These are phyloP conservation scores for Zhuliangozyma parablackwelliae DNA, from an alignment of 1,139 yeast genomes.

Conservation along the genomic window DNA sequence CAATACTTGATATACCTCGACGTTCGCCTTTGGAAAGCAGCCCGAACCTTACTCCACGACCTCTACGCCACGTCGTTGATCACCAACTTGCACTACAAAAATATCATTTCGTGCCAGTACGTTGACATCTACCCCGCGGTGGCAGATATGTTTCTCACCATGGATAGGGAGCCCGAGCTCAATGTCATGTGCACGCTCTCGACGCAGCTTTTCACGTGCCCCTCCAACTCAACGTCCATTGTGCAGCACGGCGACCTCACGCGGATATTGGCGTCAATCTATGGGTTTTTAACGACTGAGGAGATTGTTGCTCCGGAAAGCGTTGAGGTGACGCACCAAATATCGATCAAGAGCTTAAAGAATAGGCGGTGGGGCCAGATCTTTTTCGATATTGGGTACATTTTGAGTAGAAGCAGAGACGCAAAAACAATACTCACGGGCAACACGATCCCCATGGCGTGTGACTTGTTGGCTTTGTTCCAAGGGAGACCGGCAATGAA, in stretches of 20 bases:
- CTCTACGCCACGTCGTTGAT: constrained; percentile 68
- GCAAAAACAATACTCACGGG: constrained; percentile 33
- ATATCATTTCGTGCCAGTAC: constrained; percentile 68
- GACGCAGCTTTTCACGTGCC: constrained; percentile 84
- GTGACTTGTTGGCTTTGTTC: constrained; percentile 64
- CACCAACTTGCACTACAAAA: constrained; percentile 57
- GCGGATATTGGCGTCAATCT: constrained; percentile 62
- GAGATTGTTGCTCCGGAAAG: constrained; percentile 47
- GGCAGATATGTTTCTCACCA: constrained; percentile 66
- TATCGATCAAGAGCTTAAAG: constrained; percentile 50
- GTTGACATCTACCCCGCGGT: constrained; percentile 77
- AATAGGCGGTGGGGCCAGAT: constrained; percentile 83
- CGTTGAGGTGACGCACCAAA: constrained; percentile 37
- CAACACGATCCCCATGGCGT: constrained; percentile 45
- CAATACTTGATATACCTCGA: constrained; percentile 73
- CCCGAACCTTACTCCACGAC: constrained; percentile 60
- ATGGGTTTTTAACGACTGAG: constrained; percentile 59
- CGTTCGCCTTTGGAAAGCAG: constrained; percentile 66
- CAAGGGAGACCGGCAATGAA: constrained; percentile 77
- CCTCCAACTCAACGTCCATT: constrained; percentile 68
- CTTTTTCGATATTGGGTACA: constrained; percentile 77
- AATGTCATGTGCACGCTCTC: constrained; percentile 73
- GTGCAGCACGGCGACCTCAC: constrained; percentile 67
- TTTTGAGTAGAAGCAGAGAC: constrained; percentile 65
- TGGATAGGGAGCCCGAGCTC: constrained; percentile 80